Conservation (phyloP, 768 basidiomycete genomes). For the Mycena maculata region DNA sequence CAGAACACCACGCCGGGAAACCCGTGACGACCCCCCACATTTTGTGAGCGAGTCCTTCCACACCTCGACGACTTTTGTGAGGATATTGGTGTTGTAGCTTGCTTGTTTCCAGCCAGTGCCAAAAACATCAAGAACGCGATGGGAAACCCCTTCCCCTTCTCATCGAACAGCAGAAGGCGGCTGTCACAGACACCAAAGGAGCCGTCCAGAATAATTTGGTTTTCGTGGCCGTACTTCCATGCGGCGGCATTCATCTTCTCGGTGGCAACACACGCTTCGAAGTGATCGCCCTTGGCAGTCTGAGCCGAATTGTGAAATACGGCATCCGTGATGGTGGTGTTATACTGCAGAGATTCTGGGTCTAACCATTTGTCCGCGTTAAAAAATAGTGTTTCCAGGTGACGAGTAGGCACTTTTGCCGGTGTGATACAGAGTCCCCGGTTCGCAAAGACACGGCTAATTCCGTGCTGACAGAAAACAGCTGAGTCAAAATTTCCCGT, state of each 20-base stretch:
- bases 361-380: no score
- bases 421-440: no score
- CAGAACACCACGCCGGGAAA: neutral
- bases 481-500: no score
- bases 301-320: no score
- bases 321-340: no score
- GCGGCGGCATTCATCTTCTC: slow-evolving; percentile 38
- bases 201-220: slow-evolving; percentile 37
- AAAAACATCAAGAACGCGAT: neutral
- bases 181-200: slow-evolving; percentile 37
- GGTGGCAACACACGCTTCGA: slow-evolving; percentile 37
- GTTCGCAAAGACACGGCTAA: no score
- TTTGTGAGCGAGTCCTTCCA: neutral
- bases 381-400: no score
- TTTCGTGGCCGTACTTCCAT: slow-evolving; percentile 37
- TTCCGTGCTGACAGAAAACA: no score
- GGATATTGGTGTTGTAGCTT: neutral
- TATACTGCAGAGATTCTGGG: no score
- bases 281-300: no score
- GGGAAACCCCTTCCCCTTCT: neutral
- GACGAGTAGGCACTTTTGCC: no score
- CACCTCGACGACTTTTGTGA: neutral
- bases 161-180: neutral
- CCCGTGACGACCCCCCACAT: neutral
- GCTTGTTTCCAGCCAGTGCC: neutral